phyloP scores from a whole-genome alignment of 148 eudicot genomes.

The Vaccinium macrocarpon region DNA sequence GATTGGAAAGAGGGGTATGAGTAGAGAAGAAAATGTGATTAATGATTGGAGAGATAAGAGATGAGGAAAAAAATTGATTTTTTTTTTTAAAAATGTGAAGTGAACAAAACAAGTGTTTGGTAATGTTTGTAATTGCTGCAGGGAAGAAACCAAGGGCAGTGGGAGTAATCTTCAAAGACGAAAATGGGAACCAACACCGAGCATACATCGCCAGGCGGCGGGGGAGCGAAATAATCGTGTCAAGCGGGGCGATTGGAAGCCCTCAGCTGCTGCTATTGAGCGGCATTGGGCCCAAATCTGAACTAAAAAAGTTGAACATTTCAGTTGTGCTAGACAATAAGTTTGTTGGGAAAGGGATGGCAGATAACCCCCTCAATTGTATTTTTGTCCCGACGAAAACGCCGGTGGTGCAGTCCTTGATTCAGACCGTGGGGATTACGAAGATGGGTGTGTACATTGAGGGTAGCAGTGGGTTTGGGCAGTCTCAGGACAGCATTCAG shows the following conservation, averaged over 20 bases:
- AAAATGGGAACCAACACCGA: conserved; percentile 54
- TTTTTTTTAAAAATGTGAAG: too few species aligned
- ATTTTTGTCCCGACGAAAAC: conserved; percentile 55
- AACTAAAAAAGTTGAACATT: conserved; percentile 62
- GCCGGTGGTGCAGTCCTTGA: conserved; percentile 62
- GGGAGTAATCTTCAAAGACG: conserved; percentile 88
- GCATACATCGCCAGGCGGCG: conserved; percentile 44
- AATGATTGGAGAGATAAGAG: too few species aligned
- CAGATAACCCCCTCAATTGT: conserved; percentile 78
- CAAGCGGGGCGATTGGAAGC: conserved; percentile 89
- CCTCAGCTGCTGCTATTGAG: conserved; percentile 83
- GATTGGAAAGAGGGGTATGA: too few species aligned
- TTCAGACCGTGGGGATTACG: conserved; percentile 87
- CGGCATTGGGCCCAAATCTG: conserved; percentile 81
- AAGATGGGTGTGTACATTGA: conserved; percentile 83
- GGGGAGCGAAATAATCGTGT: conserved; percentile 64
- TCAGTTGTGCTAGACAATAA: conserved; percentile 60
- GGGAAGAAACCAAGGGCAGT: conserved; percentile 67
- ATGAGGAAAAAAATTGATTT: too few species aligned
- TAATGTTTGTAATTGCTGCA: conserved; percentile 23
- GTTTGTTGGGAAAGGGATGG: conserved; percentile 76
- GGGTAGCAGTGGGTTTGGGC: conserved; percentile 92
- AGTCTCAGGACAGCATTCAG: conserved; percentile 57
- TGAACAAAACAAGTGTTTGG: too few species aligned
- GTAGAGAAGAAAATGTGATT: too few species aligned